phyloP scores from a whole-genome alignment of 1,284 basidiomycete species.

The Ganoderma boninense region DNA sequence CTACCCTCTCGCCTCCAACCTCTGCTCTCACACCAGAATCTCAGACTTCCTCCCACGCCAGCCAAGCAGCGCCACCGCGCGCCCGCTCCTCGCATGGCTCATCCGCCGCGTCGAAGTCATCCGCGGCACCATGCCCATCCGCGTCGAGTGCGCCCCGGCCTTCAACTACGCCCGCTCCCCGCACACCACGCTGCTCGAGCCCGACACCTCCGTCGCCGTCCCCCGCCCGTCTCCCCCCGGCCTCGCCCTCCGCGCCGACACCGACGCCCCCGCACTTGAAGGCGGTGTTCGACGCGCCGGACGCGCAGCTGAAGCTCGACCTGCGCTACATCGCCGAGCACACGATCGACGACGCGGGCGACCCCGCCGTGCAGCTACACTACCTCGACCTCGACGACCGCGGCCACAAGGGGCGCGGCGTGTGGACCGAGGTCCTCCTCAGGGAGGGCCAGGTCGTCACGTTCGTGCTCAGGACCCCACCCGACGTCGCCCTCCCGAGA shows the following conservation, averaged over 20 bases:
- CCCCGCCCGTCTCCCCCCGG: constrained; percentile 14
- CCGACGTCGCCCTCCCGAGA: constrained; percentile 41
- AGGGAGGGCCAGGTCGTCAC: constrained; percentile 87
- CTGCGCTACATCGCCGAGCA: constrained; percentile 76
- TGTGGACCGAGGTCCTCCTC: constrained; percentile 64
- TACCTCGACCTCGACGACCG: constrained; percentile 67
- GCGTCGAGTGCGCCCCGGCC: constrained; percentile 89
- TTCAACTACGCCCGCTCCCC: constrained; percentile 89
- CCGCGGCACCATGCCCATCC: constrained; percentile 78
- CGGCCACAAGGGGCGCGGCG: constrained; percentile 72
- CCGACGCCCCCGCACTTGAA: constrained; percentile 55
- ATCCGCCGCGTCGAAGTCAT: constrained; percentile 88
- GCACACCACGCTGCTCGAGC: constrained; percentile 70
- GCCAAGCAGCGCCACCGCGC: constrained; percentile 50
- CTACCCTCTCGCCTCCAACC: not conserved
- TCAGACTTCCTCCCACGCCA: constrained; percentile 83
- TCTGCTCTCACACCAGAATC: too few relatives aligned
- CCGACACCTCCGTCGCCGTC: constrained; percentile 36
- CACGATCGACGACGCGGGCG: constrained; percentile 54
- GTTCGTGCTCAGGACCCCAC: constrained; percentile 80
- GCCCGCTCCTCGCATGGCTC: constrained; percentile 86
- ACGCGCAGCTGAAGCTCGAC: constrained; percentile 69
- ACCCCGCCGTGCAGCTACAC: constrained; percentile 64
- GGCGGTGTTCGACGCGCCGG: constrained; percentile 69
- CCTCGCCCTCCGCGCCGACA: constrained; percentile 11